Base-by-base conservation (phyloP, 148 eudicot genomes). In the Chenopodium berlandieri region DNA sequence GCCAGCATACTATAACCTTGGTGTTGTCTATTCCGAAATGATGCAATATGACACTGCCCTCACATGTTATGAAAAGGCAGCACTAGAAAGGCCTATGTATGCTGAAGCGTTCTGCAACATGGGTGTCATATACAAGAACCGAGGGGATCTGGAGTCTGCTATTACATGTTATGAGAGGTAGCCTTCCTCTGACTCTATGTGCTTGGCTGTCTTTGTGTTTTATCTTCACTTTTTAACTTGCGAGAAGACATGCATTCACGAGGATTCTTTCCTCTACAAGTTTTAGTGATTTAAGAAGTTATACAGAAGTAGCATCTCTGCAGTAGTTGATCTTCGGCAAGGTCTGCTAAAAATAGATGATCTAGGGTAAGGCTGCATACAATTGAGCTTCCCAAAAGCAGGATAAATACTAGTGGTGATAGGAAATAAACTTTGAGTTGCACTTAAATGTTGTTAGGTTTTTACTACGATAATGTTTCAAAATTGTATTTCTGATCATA, bases 1-100 rank as follows among this genome's bases (percentile, higher is more conserved):
- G 98, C 99, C 99, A 89, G 98, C 99, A 71, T 96, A 94, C 82
- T 96, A 96, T 82, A 96, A 96, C 86, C 99, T 96, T 81, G 99
- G 99, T 75, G 99, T 96, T 86, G 98, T 96, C 85, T 96, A 96
- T 88, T 96, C 98, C 71, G 99, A 96, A 85, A 86, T 96, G 95
- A 91, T 94, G 97, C 98, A 96, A 91, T 96, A 94, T 85, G 99
- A 96, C 77, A 84, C 88, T 76, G 99, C 98, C 75, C 98, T 96
- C 79, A 83, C 87, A 70, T 96, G 97, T 87, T 96, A 96, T 80
- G 98, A 96, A 85, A 96, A 90, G 89, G 99, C 98, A 84, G 99
- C 97, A 75, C 77, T 92, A 71, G 98, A 92, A 84, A 90, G 98
- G 83, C 99, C 99, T 67, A 94, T 96, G 98, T 96, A 96, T 90